These are phyloP conservation scores for Canariomyces notabilis DNA, from an alignment of 2,329 filamentous ascomycete genomes.

Conservation along the genomic window DNA sequence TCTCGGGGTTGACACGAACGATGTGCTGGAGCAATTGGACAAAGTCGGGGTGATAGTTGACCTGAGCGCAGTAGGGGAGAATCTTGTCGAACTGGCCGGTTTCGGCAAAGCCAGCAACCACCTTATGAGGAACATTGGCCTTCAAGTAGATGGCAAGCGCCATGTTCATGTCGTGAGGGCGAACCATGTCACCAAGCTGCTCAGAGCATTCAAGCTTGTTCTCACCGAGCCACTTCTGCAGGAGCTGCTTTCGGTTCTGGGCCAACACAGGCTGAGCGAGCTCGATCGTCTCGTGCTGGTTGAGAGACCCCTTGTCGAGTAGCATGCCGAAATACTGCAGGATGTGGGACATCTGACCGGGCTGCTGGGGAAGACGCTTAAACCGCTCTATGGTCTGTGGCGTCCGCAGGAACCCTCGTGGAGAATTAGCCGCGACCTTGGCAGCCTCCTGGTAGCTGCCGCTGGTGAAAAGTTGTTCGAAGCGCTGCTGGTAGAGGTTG, in stretches of 20 bases:
- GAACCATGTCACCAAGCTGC: constrained; percentile 90
- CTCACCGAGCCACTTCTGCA: constrained; percentile 97
- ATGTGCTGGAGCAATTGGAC: constrained; percentile 89
- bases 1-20: constrained; percentile 84
- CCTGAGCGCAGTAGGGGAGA: constrained; percentile 78
- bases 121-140: constrained; percentile 87
- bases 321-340: constrained; percentile 98
- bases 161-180: constrained; percentile 80
- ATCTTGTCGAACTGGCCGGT: constrained; percentile 97
- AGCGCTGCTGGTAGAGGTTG: constrained; percentile 85
- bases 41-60: constrained; percentile 91
- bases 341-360: constrained; percentile 86
- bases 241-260: constrained; percentile 89
- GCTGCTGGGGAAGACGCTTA: constrained; percentile 76
- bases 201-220: constrained; percentile 95
- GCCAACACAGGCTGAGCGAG: constrained; percentile 86
- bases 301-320: constrained; percentile 88
- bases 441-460: constrained; percentile 85
- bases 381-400: constrained; percentile 94
- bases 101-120: constrained; percentile 90
- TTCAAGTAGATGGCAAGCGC: constrained; percentile 86
- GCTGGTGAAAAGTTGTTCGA: constrained; percentile 76
- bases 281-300: constrained; percentile 90
- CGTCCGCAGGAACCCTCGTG: constrained; percentile 89
- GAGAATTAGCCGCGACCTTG: constrained; percentile 94